Percentiles rank a stretch among this genome's conserved stretches.
Evolutionary conservation across 208 protist species (phyloP).

Genomic region (Crithidia sp.): DNA sequence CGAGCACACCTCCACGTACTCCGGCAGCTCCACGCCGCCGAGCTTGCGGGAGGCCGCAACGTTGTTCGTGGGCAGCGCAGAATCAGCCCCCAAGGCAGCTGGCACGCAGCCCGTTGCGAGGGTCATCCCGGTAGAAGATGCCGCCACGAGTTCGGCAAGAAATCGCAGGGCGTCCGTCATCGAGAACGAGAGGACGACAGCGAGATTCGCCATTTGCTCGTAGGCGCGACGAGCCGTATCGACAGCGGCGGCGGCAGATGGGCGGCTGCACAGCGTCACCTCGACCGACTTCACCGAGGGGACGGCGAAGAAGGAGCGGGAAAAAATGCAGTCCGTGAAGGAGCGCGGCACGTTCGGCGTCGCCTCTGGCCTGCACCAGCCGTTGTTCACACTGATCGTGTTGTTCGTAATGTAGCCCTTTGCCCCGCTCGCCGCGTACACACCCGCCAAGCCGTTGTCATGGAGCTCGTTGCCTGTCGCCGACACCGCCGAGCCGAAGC

Average conservation of each 20-base stretch:
- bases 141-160: conserved; percentile 57
- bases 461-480: conserved; percentile 57
- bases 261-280: neutral
- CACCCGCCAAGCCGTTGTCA: conserved; percentile 77
- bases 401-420: conserved; percentile 63
- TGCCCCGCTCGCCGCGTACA: conserved; percentile 71
- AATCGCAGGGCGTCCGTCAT: conserved; percentile 55
- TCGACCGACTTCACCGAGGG: conserved; percentile 3
- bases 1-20: conserved; percentile 59
- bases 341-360: conserved; percentile 50
- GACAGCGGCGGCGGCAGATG: neutral
- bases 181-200: conserved; percentile 50
- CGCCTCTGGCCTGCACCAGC: conserved; percentile 54
- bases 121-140: conserved; percentile 57
- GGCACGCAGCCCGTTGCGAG: conserved; percentile 58
- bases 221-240: conserved; percentile 37
- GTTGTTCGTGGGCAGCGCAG: neutral
- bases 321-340: conserved; percentile 43
- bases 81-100: conserved; percentile 6
- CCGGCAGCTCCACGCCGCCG: conserved; percentile 42
- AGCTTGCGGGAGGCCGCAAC: conserved; percentile 20
- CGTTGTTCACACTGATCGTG: conserved; percentile 69
- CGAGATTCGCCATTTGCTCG: conserved; percentile 44
- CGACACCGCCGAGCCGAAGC: conserved; percentile 65
- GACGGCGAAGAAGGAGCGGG: conserved; percentile 24